Percentiles rank a stretch among this genome's conserved stretches.
Conservation (phyloP, 139 green algal genomes). For the Picochlorum sp. region DNA sequence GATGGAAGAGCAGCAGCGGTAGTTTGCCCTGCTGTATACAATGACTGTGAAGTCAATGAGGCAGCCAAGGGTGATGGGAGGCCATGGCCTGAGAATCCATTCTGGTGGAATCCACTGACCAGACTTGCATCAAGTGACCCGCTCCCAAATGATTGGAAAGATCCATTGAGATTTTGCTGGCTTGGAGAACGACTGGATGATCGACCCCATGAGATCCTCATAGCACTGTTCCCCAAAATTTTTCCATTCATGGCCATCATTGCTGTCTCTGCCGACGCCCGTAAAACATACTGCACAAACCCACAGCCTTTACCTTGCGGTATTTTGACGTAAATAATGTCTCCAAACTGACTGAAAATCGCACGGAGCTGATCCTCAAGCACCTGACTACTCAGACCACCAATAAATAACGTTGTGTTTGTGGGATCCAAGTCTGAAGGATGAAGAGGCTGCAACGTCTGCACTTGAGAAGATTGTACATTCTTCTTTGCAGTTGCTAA, state of each 20-base stretch:
- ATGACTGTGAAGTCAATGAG: too few relatives aligned
- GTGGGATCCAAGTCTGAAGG: conserved; percentile 60
- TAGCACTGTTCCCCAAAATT: conserved; percentile 44
- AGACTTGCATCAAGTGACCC: too few relatives aligned
- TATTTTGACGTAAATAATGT: conserved; percentile 91
- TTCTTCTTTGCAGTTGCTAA: conserved; percentile 61
- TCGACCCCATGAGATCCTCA: conserved; percentile 66
- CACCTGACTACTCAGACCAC: conserved; percentile 46
- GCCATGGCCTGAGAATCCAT: too few relatives aligned
- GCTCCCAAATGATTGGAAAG: too few relatives aligned
- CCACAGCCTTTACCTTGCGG: conserved; percentile 89
- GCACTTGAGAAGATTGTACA: conserved; percentile 6
- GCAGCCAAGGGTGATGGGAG: too few relatives aligned
- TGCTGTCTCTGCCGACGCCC: conserved; percentile 55
- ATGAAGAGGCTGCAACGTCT: conserved; percentile 14
- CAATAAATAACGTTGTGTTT: conserved; percentile 90
- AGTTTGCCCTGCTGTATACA: too few relatives aligned
- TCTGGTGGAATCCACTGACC: too few relatives aligned
- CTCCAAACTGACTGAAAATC: conserved; percentile 70
- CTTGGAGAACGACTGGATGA: conserved; percentile 28
- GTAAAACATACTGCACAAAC: conserved; percentile 87
- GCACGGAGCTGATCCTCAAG: conserved; percentile 68
- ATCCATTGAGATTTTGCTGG: conserved; percentile 4
- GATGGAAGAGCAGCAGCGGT: too few relatives aligned
- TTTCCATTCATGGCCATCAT: conserved; percentile 66